Conservation (phyloP, 73 alveolate species). For the Paramecium tetraurelia region DNA sequence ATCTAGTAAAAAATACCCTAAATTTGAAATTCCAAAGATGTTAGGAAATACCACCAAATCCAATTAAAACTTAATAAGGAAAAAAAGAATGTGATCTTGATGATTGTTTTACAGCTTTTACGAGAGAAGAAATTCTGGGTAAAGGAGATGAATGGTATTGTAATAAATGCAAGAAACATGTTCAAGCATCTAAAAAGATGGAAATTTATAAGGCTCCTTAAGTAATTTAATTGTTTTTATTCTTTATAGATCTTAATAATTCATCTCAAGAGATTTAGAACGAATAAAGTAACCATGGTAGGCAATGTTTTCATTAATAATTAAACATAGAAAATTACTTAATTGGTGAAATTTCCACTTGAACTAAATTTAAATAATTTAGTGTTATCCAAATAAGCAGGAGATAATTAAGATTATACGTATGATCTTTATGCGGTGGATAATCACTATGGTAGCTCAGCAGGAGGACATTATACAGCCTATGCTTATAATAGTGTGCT, state of each 20-base stretch:
- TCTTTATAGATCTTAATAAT: slow-evolving; percentile 65
- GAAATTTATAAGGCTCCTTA: slow-evolving; percentile 87
- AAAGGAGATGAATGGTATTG: slow-evolving; percentile 94
- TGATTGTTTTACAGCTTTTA: slow-evolving; percentile 87
- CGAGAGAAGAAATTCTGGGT: slow-evolving; percentile 85
- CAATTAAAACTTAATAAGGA: background rate
- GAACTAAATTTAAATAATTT: slow-evolving; percentile 67
- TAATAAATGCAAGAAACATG: slow-evolving; percentile 88
- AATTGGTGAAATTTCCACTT: slow-evolving; percentile 69
- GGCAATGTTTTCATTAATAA: slow-evolving; percentile 42
- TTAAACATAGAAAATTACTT: slow-evolving; percentile 62
- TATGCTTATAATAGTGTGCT: slow-evolving; percentile 71
- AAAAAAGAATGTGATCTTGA: slow-evolving; percentile 41
- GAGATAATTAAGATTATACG: slow-evolving; percentile 57
- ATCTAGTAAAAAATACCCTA: background rate
- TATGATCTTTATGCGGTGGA: slow-evolving; percentile 86
- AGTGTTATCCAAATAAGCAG: slow-evolving; percentile 56
- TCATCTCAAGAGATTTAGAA: slow-evolving; percentile 86
- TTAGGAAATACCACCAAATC: background rate
- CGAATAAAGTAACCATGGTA: slow-evolving; percentile 54
- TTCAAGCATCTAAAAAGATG: slow-evolving; percentile 81
- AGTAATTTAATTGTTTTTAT: background rate
- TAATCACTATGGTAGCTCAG: slow-evolving; percentile 91
- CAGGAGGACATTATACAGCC: slow-evolving; percentile 97
- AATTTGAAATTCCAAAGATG: background rate